Base-by-base conservation (phyloP, 352 stramenopile species). In the Globisporangium orthogonon region DNA sequence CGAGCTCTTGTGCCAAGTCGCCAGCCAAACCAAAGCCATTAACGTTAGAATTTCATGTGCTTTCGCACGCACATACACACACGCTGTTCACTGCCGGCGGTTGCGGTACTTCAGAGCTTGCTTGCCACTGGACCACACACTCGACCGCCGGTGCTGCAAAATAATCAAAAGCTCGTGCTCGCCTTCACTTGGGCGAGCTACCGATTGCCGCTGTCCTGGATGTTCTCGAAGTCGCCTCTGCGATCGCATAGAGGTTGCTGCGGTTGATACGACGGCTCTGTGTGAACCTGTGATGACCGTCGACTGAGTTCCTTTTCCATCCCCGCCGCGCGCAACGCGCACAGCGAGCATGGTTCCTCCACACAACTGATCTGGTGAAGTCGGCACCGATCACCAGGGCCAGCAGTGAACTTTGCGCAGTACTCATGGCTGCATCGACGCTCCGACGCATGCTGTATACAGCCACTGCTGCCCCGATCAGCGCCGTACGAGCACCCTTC, bases 341-440 rank as follows among this genome's bases (percentile, higher is more conserved):
- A 88, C 40, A 90, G 53, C n/a, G 60, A 56, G 54, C 80, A 90
- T 1, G 76, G 76, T 47, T 77, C 63, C 18, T 83, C 63, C 31
- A 65, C 52, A 58, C 72, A 82, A 50, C 69, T 74, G 30, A 78
- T 78, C 50, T 78, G 60, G 40, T 90, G 80, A 43, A 86, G 41
- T 2, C 73, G 57, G 45, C 76, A 87, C 15, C 62, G 73, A 29
- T 65, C 57, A 11, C 56, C 51, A 15, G 52, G 40, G 3, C 56
- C 60, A n/a, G 68, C 66, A 5, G 70, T 72, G 60, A 86, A 88
- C 54, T 90, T 87, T 50, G 76, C 75, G 52, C 80, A 90, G 46
- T 78, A 68, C 11, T 71, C 69, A 49, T 90, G 80, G 50, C 70
- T 70, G 54, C 80, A 90, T 28, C 65, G 70, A 13, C 55, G 60